phyloP scores from a whole-genome alignment of 176 grass and related monocot genomes.

The Luzula sylvatica region DNA sequence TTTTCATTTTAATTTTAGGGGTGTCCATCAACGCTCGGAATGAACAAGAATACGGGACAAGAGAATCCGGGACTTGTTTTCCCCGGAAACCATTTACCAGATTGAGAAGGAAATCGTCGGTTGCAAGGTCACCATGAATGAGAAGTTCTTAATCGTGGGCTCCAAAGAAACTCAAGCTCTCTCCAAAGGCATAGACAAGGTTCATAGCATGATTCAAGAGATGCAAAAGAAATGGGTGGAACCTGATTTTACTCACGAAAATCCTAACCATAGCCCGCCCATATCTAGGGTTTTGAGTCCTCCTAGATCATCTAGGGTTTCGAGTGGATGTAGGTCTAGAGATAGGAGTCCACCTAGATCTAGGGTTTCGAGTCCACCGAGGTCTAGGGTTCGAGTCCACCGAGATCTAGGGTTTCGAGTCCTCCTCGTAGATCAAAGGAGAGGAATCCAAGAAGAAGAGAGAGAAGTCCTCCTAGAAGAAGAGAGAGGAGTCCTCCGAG shows the following conservation, averaged over 20 bases:
- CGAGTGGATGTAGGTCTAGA: conserved; percentile 30
- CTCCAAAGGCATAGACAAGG: conserved; percentile 78
- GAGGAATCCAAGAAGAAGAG: conserved; percentile 15
- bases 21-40: conserved; percentile 85
- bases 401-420: no score
- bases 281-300: conserved; percentile 32
- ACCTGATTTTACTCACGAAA: conserved; percentile 18
- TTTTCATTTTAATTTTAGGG: no score
- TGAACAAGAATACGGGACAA: conserved; percentile 79
- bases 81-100: conserved; percentile 52
- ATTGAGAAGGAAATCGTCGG: conserved; percentile 85
- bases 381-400: no score
- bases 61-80: conserved; percentile 69
- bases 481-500: conserved; percentile 21
- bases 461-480: no score
- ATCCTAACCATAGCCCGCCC: conserved; percentile 40
- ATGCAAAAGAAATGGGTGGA: conserved; percentile 37
- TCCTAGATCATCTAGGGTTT: conserved; percentile 21
- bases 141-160: conserved; percentile 93
- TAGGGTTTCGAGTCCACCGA: conserved; percentile 31
- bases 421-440: conserved; percentile 1
- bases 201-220: conserved; percentile 87
- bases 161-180: conserved; percentile 69
- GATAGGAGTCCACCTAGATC: conserved; percentile 46
- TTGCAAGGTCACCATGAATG: conserved; percentile 94